Evolutionary conservation across 306 rosid genomes (phyloP).

Genomic region (Cucumis cinereus): DNA sequence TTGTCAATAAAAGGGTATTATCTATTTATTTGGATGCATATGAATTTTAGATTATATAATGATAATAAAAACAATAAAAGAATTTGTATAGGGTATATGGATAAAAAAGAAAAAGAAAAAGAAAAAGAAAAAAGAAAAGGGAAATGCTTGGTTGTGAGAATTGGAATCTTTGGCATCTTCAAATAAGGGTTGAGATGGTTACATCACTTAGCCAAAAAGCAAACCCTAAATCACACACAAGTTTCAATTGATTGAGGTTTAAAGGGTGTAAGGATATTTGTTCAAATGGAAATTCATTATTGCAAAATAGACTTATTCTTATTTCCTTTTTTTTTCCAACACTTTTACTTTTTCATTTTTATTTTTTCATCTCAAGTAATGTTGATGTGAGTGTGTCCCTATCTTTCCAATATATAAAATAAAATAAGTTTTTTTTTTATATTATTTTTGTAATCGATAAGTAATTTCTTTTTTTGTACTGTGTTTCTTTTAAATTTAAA

Average conservation of each 20-base stretch:
- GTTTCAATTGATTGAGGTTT: background rate
- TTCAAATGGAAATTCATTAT: background rate
- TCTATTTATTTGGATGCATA: background rate
- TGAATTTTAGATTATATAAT: background rate
- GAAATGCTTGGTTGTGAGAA: background rate
- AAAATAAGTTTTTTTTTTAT: background rate
- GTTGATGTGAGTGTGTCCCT: background rate
- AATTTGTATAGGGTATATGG: background rate
- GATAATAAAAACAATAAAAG: background rate
- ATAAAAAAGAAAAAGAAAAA: background rate
- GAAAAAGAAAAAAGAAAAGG: no score
- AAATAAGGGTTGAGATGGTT: background rate
- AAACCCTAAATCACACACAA: slow-evolving; percentile 1
- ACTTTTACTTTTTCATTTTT: background rate
- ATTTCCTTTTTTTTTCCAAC: background rate
- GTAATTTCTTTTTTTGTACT: no score
- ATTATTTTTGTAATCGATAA: no score
- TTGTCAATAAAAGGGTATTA: background rate
- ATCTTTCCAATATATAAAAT: background rate
- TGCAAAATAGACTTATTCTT: background rate
- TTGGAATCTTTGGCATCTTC: background rate
- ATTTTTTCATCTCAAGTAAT: background rate
- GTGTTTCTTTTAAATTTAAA: no score
- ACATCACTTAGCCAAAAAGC: background rate
- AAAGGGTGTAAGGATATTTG: background rate